Evolutionary conservation across 192 early-diverging fungal species (phyloP), one percentile per base, ranked within the genome.

Genomic region (Helicostylum pulchrum): DNA sequence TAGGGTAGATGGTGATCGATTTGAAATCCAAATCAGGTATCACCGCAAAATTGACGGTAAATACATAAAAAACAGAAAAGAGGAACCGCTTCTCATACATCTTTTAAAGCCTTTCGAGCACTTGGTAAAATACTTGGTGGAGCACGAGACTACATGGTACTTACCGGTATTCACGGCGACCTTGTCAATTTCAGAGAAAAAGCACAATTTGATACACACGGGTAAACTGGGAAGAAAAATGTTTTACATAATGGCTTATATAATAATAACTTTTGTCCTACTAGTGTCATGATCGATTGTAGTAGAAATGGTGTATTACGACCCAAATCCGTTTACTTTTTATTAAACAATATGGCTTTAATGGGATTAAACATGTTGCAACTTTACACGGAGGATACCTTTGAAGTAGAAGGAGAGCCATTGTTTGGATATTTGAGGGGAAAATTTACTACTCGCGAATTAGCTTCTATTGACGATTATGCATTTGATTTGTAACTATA

Each of bases 351-450:
- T 45, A 88, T 87, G 76, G 90, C 93, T n/a, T 66, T 94, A 42
- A 85, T 93, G 80, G 93, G 93, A 4, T 78, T 92, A 73, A 94
- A 90, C 64, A 93, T 90, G 79, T 75, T 95, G 46, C 92, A 94
- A 73, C 71, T 95, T 58, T 95, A 95, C 72, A 95, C 93, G 1
- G 93, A 95, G 57, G 93, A 95, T 58, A 95, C 93, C 0, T 95
- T 86, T 71, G 78, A 90, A 65, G 85, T 92, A 9, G 75, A 73
- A 70, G 83, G 70, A 30, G 87, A 89, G 72, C 87, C 87, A 21
- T 84, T 89, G 19, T 90, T 90, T 66, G 88, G 88, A 3, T 90
- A 91, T 67, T 53, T 91, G 64, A 78, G 87, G 43, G 88, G 86
- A 58, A 83, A 81, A 32, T 95, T 89, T 67, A 80, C 93, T 15